Conservation (phyloP, 805 yeast genomes). For the Starmerella bombicola region DNA sequence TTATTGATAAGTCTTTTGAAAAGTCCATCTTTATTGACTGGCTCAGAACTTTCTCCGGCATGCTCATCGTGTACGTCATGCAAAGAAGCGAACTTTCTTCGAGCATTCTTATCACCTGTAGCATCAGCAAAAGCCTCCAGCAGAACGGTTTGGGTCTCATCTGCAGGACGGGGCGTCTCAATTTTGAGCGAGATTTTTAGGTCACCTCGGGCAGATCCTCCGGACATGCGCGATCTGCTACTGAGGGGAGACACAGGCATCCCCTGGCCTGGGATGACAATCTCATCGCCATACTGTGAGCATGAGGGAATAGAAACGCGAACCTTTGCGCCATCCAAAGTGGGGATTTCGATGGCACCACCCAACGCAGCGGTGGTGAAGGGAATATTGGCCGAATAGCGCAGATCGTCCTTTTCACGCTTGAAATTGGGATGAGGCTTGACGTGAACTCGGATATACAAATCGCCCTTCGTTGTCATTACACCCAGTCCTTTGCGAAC, state of each 20-base stretch:
- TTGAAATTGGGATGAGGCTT: constrained; percentile 58
- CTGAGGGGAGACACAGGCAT: constrained; percentile 40
- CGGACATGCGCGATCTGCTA: constrained; percentile 16
- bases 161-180: constrained; percentile 57
- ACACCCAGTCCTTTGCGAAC: constrained; percentile 62
- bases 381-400: constrained; percentile 55
- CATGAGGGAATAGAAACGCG: constrained; percentile 75
- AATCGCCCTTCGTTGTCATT: constrained; percentile 57
- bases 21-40: constrained; percentile 23
- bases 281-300: constrained; percentile 59
- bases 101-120: constrained; percentile 67
- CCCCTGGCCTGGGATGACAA: constrained; percentile 77
- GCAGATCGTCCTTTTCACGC: constrained; percentile 53
- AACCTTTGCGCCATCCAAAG: constrained; percentile 57
- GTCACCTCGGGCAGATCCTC: constrained; percentile 55
- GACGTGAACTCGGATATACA: constrained; percentile 70
- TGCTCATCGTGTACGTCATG: constrained; percentile 22
- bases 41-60: not conserved
- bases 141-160: constrained; percentile 75
- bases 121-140: constrained; percentile 93
- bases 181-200: constrained; percentile 64
- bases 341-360: constrained; percentile 82
- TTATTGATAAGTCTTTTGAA: constrained; percentile 28
- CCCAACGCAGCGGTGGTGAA: constrained; percentile 97
- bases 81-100: constrained; percentile 38